Evolutionary conservation across 768 basidiomycete species (phyloP).

Genomic region (Boletus rufocinnamomeus): DNA sequence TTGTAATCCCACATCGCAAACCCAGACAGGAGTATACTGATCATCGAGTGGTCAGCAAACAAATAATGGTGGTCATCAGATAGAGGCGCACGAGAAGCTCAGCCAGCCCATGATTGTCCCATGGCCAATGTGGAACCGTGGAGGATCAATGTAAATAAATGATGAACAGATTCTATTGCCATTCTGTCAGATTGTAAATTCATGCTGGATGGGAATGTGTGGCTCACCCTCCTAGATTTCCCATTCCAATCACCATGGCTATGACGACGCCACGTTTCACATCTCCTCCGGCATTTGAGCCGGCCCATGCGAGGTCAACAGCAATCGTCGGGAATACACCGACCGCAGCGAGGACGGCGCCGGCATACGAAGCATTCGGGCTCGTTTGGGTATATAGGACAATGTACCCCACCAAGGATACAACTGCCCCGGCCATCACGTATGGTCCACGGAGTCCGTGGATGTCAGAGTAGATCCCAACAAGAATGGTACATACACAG

Average conservation of each 20-base stretch:
- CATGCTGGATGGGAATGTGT: slow-evolving; percentile 17
- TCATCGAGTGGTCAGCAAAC: slow-evolving; percentile 30
- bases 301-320: slow-evolving; percentile 54
- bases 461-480: slow-evolving; percentile 46
- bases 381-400: slow-evolving; percentile 41
- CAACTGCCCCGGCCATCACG: slow-evolving; percentile 42
- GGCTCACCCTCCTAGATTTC: slow-evolving; percentile 54
- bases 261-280: slow-evolving; percentile 51
- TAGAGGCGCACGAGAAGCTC: slow-evolving; percentile 23
- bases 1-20: slow-evolving; percentile 52
- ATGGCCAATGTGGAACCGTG: slow-evolving; percentile 40
- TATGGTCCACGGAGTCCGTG: slow-evolving; percentile 49
- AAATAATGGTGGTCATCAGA: slow-evolving; percentile 13
- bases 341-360: slow-evolving; percentile 49
- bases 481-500: slow-evolving; percentile 44
- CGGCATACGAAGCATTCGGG: slow-evolving; percentile 41
- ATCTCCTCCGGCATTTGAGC: slow-evolving; percentile 58
- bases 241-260: slow-evolving; percentile 55
- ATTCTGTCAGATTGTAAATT: slow-evolving; percentile 5
- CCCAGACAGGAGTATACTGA: slow-evolving; percentile 43
- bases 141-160: slow-evolving; percentile 42
- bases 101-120: slow-evolving; percentile 41
- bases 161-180: slow-evolving; percentile 41
- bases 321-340: slow-evolving; percentile 55
- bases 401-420: slow-evolving; percentile 54